Evolutionary conservation across 108 stramenopile genomes (phyloP).

Genomic region (Nitzschia sp.): DNA sequence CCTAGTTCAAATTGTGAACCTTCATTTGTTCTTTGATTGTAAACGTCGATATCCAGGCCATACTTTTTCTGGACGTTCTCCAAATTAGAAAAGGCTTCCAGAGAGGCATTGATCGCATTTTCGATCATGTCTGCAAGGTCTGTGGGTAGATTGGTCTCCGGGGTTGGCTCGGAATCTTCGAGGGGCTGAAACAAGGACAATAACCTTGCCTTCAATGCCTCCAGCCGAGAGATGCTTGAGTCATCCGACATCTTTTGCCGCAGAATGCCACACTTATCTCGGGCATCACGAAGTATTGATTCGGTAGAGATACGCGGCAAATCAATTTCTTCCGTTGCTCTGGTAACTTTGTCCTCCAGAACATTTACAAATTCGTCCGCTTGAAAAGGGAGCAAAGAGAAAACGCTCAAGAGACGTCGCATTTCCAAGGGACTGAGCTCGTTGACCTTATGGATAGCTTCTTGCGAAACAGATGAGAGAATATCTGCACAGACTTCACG

Average conservation of each 20-base stretch:
- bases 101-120: slow-evolving; percentile 16
- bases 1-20: slow-evolving; percentile 41
- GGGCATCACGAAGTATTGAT: slow-evolving; percentile 17
- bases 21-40: slow-evolving; percentile 14
- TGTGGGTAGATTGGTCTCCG: slow-evolving; percentile 14
- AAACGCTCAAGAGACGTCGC: slow-evolving; percentile 30
- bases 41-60: slow-evolving; percentile 16
- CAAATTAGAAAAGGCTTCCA: background rate
- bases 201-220: slow-evolving; percentile 18
- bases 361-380: slow-evolving; percentile 36
- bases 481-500: background rate
- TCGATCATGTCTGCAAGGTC: slow-evolving; percentile 25
- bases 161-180: background rate
- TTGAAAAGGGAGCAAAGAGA: slow-evolving; percentile 41
- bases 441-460: background rate
- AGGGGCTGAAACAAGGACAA: slow-evolving; percentile 14
- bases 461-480: background rate
- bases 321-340: background rate
- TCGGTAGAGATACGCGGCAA: background rate
- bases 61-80: slow-evolving; percentile 14
- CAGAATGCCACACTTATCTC: slow-evolving; percentile 8
- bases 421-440: slow-evolving; percentile 30
- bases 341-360: slow-evolving; percentile 21
- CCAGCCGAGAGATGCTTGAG: slow-evolving; percentile 5
- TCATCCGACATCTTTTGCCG: slow-evolving; percentile 21